phyloP scores from a whole-genome alignment of 2,329 filamentous ascomycete genomes.

The Microascus cirrosus region DNA sequence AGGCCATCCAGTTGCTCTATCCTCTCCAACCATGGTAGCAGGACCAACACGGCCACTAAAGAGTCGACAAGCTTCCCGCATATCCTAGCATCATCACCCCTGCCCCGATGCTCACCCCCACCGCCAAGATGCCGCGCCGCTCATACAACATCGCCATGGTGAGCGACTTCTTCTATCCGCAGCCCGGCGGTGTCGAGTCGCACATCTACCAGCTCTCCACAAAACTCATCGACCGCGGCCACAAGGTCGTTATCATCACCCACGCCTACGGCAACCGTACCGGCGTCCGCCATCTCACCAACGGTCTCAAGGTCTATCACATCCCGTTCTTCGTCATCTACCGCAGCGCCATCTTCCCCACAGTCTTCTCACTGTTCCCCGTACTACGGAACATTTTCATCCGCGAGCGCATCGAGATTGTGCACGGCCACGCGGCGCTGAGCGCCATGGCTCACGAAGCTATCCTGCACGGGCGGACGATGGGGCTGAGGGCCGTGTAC shows the following conservation, averaged over 20 bases:
- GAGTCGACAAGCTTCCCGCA: background rate
- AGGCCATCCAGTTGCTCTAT: background rate
- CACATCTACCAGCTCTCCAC: conserved; percentile 97
- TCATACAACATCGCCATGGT: conserved; percentile 77
- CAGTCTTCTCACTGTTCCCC: conserved; percentile 97
- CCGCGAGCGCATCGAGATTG: conserved; percentile 89
- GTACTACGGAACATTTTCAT: conserved; percentile 96
- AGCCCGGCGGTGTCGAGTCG: conserved; percentile 91
- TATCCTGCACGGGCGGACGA: conserved; percentile 87
- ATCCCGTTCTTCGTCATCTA: conserved; percentile 95
- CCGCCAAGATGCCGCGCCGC: conserved; percentile 35
- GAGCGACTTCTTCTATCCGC: conserved; percentile 98
- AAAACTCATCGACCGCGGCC: conserved; percentile 92
- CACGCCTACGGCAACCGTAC: conserved; percentile 88
- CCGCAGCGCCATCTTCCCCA: conserved; percentile 85
- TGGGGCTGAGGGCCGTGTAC: conserved; percentile 92
- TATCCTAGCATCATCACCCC: background rate
- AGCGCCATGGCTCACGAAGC: conserved; percentile 92
- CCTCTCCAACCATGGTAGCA: background rate
- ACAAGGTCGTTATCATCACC: conserved; percentile 96
- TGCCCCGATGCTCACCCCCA: background rate
- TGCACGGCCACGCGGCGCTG: conserved; percentile 91
- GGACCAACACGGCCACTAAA: background rate
- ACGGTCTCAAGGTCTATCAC: conserved; percentile 96
- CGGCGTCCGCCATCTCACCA: conserved; percentile 89